These are phyloP conservation scores for Scheffersomyces illinoinensis DNA, from an alignment of 1,139 yeast species.

Conservation along the genomic window DNA sequence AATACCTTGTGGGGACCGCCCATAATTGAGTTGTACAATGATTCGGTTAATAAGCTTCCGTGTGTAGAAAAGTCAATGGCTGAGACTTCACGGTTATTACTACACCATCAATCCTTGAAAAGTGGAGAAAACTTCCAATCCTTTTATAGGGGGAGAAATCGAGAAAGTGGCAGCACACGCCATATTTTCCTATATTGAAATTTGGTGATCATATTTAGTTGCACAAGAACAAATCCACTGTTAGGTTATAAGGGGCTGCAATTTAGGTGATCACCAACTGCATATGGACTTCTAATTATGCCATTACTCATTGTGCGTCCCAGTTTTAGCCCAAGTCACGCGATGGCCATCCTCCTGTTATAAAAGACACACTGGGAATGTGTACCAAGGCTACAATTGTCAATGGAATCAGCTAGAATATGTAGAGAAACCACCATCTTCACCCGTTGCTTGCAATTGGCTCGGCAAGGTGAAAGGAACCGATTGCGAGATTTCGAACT, in stretches of 20 bases:
- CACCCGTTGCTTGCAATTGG: neutral
- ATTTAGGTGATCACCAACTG: neutral
- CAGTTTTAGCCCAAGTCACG: neutral
- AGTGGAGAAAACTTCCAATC: neutral
- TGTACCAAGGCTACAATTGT: neutral
- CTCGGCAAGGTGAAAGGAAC: neutral
- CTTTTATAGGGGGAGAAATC: neutral
- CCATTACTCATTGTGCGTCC: neutral
- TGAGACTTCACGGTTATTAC: neutral
- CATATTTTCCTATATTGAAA: slow-evolving; percentile 1
- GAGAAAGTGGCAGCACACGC: slow-evolving; percentile 1
- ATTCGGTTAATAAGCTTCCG: neutral
- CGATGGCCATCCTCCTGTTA: neutral
- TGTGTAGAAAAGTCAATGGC: neutral
- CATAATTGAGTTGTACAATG: neutral
- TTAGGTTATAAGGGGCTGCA: neutral
- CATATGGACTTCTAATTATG: neutral
- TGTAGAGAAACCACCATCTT: neutral
- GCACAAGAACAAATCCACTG: neutral
- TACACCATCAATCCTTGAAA: neutral
- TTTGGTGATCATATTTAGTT: neutral
- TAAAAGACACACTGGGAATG: neutral
- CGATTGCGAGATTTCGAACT: neutral
- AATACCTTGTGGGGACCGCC: slow-evolving; percentile 44
- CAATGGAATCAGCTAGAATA: neutral